Percentiles rank a stretch among this genome's conserved stretches.
Conservation (phyloP, 768 basidiomycete species). For the Kwoniella pini region DNA sequence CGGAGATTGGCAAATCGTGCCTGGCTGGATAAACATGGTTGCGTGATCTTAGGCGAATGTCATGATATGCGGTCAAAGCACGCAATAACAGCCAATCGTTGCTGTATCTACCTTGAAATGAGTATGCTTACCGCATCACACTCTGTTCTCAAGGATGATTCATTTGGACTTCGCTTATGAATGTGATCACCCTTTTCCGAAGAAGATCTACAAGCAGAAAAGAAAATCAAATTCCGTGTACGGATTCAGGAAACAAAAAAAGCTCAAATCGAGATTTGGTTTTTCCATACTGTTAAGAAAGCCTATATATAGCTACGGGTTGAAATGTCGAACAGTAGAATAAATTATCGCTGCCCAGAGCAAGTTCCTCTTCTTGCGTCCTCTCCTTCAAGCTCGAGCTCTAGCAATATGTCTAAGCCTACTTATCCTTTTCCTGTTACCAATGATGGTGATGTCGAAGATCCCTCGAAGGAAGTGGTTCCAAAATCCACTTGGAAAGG, state of each 20-base stretch:
- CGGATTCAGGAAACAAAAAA: too few relatives aligned
- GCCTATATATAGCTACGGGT: too few relatives aligned
- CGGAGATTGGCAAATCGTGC: too few relatives aligned
- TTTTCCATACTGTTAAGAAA: too few relatives aligned
- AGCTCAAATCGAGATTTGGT: too few relatives aligned
- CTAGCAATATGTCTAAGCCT: background rate
- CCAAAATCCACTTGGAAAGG: conserved; percentile 33
- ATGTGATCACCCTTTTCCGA: too few relatives aligned
- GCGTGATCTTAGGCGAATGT: conserved; percentile 2
- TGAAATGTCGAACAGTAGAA: background rate
- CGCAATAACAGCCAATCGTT: background rate
- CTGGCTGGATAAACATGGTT: conserved; percentile 1
- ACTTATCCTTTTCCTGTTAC: conserved; percentile 6
- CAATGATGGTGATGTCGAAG: conserved; percentile 9
- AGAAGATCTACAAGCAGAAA: too few relatives aligned
- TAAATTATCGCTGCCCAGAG: background rate
- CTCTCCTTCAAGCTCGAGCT: background rate
- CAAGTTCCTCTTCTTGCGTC: background rate
- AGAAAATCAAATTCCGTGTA: too few relatives aligned
- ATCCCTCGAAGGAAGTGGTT: background rate
- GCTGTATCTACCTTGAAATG: background rate
- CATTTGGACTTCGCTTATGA: too few relatives aligned
- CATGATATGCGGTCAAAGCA: background rate
- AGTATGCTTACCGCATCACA: background rate
- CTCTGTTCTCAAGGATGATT: too few relatives aligned